phyloP scores from a whole-genome alignment of 257 asterid genomes.

The Solanum pimpinellifolium region DNA sequence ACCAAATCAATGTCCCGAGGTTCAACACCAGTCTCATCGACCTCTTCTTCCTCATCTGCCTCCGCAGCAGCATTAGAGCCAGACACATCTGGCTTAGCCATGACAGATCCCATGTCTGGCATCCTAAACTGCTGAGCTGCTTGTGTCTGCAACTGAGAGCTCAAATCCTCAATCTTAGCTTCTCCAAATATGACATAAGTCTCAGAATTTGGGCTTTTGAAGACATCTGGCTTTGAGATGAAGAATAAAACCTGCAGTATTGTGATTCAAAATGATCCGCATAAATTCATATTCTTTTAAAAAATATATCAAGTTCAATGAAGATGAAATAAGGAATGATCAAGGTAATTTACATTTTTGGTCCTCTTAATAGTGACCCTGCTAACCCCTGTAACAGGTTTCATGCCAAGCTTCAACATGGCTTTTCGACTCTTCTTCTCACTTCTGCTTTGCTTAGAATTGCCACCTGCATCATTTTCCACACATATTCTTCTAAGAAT shows the following conservation, averaged over 20 bases:
- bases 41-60: slow-evolving; percentile 65
- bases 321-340: neutral
- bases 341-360: slow-evolving; percentile 39
- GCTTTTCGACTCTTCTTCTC: slow-evolving; percentile 98
- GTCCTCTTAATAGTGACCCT: slow-evolving; percentile 82
- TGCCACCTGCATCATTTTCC: slow-evolving; percentile 26
- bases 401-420: slow-evolving; percentile 92
- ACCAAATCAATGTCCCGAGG: slow-evolving; percentile 78
- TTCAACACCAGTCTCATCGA: slow-evolving; percentile 62
- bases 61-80: slow-evolving; percentile 22
- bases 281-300: no score
- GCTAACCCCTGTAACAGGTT: slow-evolving; percentile 71
- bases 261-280: neutral
- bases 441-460: slow-evolving; percentile 88
- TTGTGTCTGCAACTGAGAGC: slow-evolving; percentile 92
- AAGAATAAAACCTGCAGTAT: slow-evolving; percentile 52
- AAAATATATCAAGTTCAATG: neutral
- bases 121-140: slow-evolving; percentile 87
- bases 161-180: slow-evolving; percentile 85
- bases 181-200: slow-evolving; percentile 84
- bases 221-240: slow-evolving; percentile 87
- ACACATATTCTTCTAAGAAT: neutral
- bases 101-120: slow-evolving; percentile 66
- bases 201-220: slow-evolving; percentile 84
- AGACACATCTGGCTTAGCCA: slow-evolving; percentile 44